Conservation (phyloP, 768 basidiomycete genomes). For the Lactarius psammicola region DNA sequence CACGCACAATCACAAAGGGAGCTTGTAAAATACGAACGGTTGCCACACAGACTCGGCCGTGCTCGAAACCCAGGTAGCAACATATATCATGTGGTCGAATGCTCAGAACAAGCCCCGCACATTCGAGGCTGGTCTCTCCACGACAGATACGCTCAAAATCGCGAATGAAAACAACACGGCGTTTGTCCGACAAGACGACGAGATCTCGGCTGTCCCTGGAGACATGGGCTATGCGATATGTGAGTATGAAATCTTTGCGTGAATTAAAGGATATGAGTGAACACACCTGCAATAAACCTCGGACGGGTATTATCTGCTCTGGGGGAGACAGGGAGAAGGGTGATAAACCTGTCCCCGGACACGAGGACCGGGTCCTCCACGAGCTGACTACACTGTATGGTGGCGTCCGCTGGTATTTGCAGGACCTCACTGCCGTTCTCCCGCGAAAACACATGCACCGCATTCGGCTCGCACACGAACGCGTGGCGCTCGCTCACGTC, state of each 20-base stretch:
- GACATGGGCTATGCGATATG: slow-evolving; percentile 35
- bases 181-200: slow-evolving; percentile 32
- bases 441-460: background rate
- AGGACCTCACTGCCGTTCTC: slow-evolving; percentile 40
- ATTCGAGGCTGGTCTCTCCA: slow-evolving; percentile 1
- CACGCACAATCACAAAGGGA: background rate
- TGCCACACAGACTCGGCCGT: slow-evolving; percentile 17
- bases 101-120: background rate
- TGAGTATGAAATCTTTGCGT: background rate
- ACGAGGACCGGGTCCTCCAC: background rate
- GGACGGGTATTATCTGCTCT: background rate
- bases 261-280: background rate
- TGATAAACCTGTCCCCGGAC: background rate
- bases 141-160: slow-evolving; percentile 35
- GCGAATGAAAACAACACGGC: slow-evolving; percentile 34
- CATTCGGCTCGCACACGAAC: slow-evolving; percentile 50
- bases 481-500: slow-evolving; percentile 58
- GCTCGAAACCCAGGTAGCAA: slow-evolving; percentile 15
- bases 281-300: slow-evolving; percentile 10
- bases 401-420: slow-evolving; percentile 52
- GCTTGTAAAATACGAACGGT: slow-evolving; percentile 4
- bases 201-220: slow-evolving; percentile 38
- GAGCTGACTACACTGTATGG: background rate
- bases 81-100: background rate
- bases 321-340: too few species aligned